Conservation (phyloP, 148 eudicot species). For the Selenicereus undatus region DNA sequence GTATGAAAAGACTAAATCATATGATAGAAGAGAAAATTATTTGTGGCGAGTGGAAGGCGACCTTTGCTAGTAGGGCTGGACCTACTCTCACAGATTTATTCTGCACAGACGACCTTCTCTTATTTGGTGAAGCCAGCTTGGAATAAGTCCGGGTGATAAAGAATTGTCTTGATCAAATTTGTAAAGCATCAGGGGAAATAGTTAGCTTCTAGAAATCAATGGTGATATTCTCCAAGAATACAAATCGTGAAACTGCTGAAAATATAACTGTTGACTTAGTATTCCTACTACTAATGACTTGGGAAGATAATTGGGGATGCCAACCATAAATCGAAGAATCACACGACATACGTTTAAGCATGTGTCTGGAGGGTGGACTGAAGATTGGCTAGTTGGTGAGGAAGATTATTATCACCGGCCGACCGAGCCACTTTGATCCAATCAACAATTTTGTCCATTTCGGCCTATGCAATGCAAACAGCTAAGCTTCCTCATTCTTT, state of each 20-base stretch:
- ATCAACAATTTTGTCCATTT: no score
- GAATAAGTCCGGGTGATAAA: not conserved
- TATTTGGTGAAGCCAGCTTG: not conserved
- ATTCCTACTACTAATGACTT: not conserved
- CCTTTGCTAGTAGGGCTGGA: not conserved
- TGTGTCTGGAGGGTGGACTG: not conserved
- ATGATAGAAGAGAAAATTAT: not conserved
- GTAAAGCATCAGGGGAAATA: not conserved
- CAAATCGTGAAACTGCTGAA: not conserved
- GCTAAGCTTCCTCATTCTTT: no score
- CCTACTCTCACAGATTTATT: not conserved
- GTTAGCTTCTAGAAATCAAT: not conserved
- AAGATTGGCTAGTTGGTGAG: not conserved
- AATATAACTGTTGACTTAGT: not conserved
- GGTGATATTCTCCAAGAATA: not conserved
- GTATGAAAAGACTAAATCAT: not conserved
- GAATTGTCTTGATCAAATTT: not conserved
- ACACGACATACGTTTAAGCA: not conserved
- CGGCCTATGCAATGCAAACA: no score
- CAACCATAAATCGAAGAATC: not conserved
- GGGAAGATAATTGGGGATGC: not conserved
- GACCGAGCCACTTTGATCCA: no score
- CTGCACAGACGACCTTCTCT: not conserved
- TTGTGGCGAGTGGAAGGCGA: not conserved
- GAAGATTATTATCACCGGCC: no score